Evolutionary conservation across 192 early-diverging fungal species (phyloP).

Genomic region (Backusella liffmaniae): DNA sequence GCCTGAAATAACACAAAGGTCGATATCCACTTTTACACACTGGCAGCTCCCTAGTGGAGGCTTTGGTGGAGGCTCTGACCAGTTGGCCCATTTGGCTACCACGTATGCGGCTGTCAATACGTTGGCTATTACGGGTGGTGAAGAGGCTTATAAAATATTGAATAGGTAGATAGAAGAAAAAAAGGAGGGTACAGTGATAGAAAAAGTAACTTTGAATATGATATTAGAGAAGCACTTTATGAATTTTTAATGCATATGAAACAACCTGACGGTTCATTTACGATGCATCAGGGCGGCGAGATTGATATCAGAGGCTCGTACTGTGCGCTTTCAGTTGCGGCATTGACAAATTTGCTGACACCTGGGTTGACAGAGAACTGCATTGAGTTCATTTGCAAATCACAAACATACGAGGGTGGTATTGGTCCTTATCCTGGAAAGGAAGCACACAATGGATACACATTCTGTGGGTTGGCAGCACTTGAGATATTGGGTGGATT

Average conservation of each 20-base stretch:
- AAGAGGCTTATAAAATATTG: conserved; percentile 66
- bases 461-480: conserved; percentile 89
- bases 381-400: conserved; percentile 69
- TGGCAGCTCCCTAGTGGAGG: conserved; percentile 78
- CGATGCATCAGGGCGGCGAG: conserved; percentile 91
- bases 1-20: conserved; percentile 43
- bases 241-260: conserved; percentile 83
- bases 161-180: conserved; percentile 45
- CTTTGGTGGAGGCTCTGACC: conserved; percentile 84
- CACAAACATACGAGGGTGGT: conserved; percentile 96
- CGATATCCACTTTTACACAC: conserved; percentile 56
- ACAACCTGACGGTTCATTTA: conserved; percentile 84
- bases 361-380: conserved; percentile 66
- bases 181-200: neutral
- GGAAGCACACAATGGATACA: conserved; percentile 96
- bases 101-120: conserved; percentile 89
- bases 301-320: conserved; percentile 90
- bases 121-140: conserved; percentile 75
- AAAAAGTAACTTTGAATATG: too few species aligned
- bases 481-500: conserved; percentile 71
- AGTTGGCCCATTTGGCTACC: conserved; percentile 84
- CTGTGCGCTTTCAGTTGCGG: conserved; percentile 79
- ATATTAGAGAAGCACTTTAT: conserved; percentile 54
- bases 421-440: conserved; percentile 77
- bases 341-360: conserved; percentile 81